phyloP scores from a whole-genome alignment of 1,284 basidiomycete species.

The Naganishia sp. region DNA sequence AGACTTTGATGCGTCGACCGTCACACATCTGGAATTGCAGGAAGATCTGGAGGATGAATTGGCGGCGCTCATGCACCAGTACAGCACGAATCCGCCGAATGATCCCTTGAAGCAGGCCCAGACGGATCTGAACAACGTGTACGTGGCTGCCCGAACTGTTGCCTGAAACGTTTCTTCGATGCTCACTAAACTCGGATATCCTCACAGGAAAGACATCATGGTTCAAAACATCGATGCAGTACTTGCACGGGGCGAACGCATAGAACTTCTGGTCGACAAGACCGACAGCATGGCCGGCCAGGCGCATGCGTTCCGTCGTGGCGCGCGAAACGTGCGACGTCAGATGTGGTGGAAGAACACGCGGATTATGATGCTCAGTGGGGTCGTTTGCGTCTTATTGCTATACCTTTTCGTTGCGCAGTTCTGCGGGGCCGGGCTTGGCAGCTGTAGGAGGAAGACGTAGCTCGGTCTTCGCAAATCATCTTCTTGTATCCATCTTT shows the following conservation, averaged over 20 bases:
- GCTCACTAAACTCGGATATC: background rate
- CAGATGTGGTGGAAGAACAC: constrained; percentile 98
- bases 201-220: constrained; percentile 81
- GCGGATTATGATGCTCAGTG: constrained; percentile 70
- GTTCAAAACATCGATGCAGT: constrained; percentile 92
- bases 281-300: constrained; percentile 94
- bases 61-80: constrained; percentile 72
- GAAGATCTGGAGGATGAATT: constrained; percentile 55
- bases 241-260: constrained; percentile 86
- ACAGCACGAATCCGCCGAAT: constrained; percentile 79
- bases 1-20: constrained; percentile 41
- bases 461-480: background rate
- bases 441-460: constrained; percentile 57
- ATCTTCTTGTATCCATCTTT: constrained; percentile 7
- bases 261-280: constrained; percentile 95
- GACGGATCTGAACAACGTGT: constrained; percentile 82
- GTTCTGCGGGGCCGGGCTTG: constrained; percentile 78
- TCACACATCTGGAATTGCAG: constrained; percentile 18
- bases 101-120: constrained; percentile 90
- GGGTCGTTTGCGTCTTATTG: constrained; percentile 72
- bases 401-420: constrained; percentile 79
- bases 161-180: background rate
- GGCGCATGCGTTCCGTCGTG: constrained; percentile 90
- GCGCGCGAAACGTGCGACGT: constrained; percentile 75
- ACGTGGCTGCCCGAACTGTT: constrained; percentile 28